Percentiles rank a stretch among this genome's conserved stretches.
Evolutionary conservation across 208 protist species (phyloP).

Genomic region (Vickermania spadyakhi): DNA sequence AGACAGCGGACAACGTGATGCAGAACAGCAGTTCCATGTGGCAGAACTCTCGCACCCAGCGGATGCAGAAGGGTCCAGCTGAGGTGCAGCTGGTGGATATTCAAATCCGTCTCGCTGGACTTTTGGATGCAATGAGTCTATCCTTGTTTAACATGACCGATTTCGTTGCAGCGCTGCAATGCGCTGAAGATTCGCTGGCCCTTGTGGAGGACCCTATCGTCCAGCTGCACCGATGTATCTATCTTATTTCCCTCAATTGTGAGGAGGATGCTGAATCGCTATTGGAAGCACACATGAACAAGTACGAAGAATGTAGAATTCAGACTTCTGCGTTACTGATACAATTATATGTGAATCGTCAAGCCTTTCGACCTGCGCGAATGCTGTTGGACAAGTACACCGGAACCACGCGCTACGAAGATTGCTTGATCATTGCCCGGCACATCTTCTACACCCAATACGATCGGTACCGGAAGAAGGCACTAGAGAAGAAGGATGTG

Average conservation of each 20-base stretch:
- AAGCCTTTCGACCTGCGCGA: constrained; percentile 59
- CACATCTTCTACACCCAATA: constrained; percentile 72
- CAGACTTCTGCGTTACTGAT: constrained; percentile 53
- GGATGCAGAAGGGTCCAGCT: not conserved
- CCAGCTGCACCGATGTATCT: constrained; percentile 63
- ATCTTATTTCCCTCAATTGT: constrained; percentile 65
- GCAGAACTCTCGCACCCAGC: not conserved
- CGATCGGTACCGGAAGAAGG: constrained; percentile 52
- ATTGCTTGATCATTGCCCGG: constrained; percentile 44
- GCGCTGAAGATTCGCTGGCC: constrained; percentile 54
- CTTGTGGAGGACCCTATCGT: constrained; percentile 31
- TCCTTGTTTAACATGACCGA: constrained; percentile 54
- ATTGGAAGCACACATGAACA: constrained; percentile 39
- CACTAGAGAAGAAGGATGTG: constrained; percentile 45
- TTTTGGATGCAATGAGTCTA: constrained; percentile 75
- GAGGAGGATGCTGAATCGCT: constrained; percentile 72
- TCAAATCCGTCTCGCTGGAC: constrained; percentile 39
- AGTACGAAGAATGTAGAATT: constrained; percentile 20
- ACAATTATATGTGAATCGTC: constrained; percentile 72
- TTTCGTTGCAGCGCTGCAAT: constrained; percentile 70
- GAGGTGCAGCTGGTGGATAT: constrained; percentile 21
- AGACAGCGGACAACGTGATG: not conserved
- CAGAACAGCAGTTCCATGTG: not conserved
- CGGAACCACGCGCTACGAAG: not conserved
- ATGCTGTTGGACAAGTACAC: constrained; percentile 39